Evolutionary conservation across 768 basidiomycete species (phyloP).

Genomic region (Leccinum aurantiacum): DNA sequence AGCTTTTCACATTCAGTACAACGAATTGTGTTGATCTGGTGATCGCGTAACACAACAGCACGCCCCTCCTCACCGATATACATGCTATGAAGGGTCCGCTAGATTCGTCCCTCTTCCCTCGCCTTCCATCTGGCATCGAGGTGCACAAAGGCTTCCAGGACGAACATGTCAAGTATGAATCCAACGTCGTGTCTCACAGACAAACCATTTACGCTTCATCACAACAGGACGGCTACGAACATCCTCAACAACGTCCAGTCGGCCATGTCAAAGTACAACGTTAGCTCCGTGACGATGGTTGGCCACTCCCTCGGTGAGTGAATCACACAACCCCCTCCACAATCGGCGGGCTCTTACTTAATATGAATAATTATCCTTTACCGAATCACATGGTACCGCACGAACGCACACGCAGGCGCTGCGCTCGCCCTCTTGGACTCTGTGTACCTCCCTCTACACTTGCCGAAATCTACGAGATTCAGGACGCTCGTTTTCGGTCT

Average conservation of each 20-base stretch:
- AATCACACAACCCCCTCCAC: neutral
- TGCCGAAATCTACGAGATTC: slow-evolving; percentile 32
- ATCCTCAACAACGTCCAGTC: slow-evolving; percentile 43
- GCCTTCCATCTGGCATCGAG: slow-evolving; percentile 37
- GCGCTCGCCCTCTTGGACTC: slow-evolving; percentile 37
- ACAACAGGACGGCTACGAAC: slow-evolving; percentile 38
- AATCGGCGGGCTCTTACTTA: neutral
- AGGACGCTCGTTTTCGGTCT: slow-evolving; percentile 32
- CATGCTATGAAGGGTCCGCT: slow-evolving; percentile 34
- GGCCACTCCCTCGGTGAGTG: slow-evolving; percentile 43
- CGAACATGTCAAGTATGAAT: slow-evolving; percentile 43
- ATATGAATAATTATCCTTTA: neutral
- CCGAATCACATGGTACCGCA: neutral
- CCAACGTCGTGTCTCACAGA: neutral
- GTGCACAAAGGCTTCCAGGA: slow-evolving; percentile 47
- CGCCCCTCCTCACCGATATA: slow-evolving; percentile 40
- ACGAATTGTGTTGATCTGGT: slow-evolving; percentile 16
- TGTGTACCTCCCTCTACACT: slow-evolving; percentile 36
- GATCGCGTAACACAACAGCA: slow-evolving; percentile 20
- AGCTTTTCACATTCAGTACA: slow-evolving; percentile 29
- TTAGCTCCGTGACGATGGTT: slow-evolving; percentile 41
- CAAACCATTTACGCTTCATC: slow-evolving; percentile 24
- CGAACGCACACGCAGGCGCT: slow-evolving; percentile 25
- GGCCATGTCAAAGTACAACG: slow-evolving; percentile 35
- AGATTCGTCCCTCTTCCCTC: slow-evolving; percentile 46